phyloP scores from a whole-genome alignment of 176 grass and related monocot species.

The Cenchrus americanus region DNA sequence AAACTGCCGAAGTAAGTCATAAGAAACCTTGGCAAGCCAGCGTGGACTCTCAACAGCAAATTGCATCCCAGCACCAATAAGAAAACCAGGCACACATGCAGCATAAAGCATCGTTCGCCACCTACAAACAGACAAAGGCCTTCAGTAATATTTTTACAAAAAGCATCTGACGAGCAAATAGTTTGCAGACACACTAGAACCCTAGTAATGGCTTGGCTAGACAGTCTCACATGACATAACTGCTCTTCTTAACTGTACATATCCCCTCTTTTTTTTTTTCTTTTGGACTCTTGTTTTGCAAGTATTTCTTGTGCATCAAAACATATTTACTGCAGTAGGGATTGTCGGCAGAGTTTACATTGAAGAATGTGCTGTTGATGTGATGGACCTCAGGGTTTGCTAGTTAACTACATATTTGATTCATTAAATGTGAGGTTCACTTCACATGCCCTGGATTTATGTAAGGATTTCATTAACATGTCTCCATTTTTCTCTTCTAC shows the following conservation, averaged over 20 bases:
- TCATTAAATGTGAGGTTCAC: conserved; percentile 10
- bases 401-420: conserved; percentile 11
- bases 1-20: conserved; percentile 5
- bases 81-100: conserved; percentile 82
- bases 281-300: background rate
- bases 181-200: conserved; percentile 18
- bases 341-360: background rate
- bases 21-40: conserved; percentile 88
- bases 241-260: background rate
- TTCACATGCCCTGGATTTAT: conserved; percentile 1
- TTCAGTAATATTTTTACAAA: conserved; percentile 16
- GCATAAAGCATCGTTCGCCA: conserved; percentile 93
- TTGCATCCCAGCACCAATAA: conserved; percentile 89
- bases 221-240: background rate
- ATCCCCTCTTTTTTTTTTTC: background rate
- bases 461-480: background rate
- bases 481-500: conserved; percentile 26
- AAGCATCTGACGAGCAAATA: conserved; percentile 5
- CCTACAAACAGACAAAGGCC: conserved; percentile 53
- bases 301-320: too few relatives aligned
- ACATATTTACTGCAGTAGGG: background rate
- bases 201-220: background rate
- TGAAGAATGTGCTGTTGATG: background rate
- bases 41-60: conserved; percentile 95
- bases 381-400: background rate